A percentile compares a stretch with the other conserved stretches of the same genome.
phyloP scores from a whole-genome alignment of 2,329 filamentous ascomycete species.

The Fusarium caatingaense region DNA sequence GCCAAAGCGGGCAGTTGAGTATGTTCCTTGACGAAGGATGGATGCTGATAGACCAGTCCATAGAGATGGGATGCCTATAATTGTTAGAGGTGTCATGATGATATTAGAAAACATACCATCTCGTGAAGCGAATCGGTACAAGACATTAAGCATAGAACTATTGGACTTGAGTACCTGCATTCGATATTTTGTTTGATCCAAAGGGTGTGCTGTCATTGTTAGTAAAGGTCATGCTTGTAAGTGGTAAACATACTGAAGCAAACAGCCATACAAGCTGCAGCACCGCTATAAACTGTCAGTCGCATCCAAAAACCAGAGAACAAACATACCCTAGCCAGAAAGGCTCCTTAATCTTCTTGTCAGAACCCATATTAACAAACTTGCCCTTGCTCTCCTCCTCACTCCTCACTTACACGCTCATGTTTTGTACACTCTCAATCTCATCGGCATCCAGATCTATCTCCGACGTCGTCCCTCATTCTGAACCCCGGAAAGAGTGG shows the following conservation, averaged over 20 bases:
- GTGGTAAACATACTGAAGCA: conserved; percentile 56
- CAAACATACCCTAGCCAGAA: conserved; percentile 57
- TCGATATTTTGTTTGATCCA: conserved; percentile 60
- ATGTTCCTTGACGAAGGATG: conserved; percentile 57
- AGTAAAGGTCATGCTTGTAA: background rate
- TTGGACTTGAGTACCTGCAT: conserved; percentile 58
- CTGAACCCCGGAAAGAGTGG: conserved; percentile 36
- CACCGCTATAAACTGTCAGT: conserved; percentile 49
- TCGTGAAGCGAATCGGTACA: conserved; percentile 53
- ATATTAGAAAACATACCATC: conserved; percentile 48
- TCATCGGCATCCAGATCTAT: conserved; percentile 33
- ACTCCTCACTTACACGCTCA: background rate
- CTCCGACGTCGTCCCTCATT: conserved; percentile 12
- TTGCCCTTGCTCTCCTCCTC: background rate
- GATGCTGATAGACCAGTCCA: conserved; percentile 59
- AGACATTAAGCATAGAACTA: conserved; percentile 54
- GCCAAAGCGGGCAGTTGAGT: conserved; percentile 59
- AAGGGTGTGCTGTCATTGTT: conserved; percentile 53
- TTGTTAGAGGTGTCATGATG: background rate
- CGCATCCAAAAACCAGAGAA: rapidly evolving
- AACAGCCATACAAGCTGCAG: conserved; percentile 58
- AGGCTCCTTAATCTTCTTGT: conserved; percentile 51
- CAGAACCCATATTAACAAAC: conserved; percentile 27
- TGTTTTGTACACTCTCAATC: conserved; percentile 26
- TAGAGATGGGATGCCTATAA: conserved; percentile 54